Evolutionary conservation across 371 early-diverging fungal species (phyloP), one percentile per base, ranked within the genome.

Genomic region (Mortierella sp.): DNA sequence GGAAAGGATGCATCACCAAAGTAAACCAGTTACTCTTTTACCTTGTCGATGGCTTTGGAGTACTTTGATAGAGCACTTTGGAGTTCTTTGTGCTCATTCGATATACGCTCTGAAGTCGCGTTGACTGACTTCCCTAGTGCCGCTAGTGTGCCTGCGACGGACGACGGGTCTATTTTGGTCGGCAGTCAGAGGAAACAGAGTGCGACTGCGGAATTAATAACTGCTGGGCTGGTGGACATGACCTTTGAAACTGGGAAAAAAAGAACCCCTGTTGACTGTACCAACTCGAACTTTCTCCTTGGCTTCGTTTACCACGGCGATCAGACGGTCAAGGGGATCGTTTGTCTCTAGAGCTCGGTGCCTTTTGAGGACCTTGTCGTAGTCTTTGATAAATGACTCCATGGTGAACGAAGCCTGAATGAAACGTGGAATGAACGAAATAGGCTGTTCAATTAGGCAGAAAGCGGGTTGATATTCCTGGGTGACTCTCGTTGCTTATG

Each of bases 21-120:
- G 30, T 21, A 49, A 60, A n/a, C n/a, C n/a, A n/a, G n/a, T n/a
- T n/a, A n/a, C n/a, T n/a, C n/a, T n/a, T n/a, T n/a, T 80, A 86
- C 84, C 79, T 92, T 93, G 30, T 95, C 96, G 24, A 95, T 79
- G 12, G 85, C 87, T 79, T 94, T 94, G 50, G 89, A 86, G 76
- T 89, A 87, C 60, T 93, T 94, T 14, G 83, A 63, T 4, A 93
- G 72, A 21, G 82, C 62, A 9, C 73, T 63, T 50, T 91, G 84
- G 30, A 90, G 81, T 26, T 95, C 95, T 59, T 91, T 90, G 60
- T 90, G 85, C 21, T 85, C 75, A 48, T 90, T 89, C 19, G 79
- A 76, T 43, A 84, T 78, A 17, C 60, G 56, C 53, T 60, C 60
- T 2, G 79, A 70, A 17, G 50, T 53, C 0, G 65, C 31, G 47